A percentile compares a stretch with the other conserved stretches of the same genome.
Conservation (phyloP, 2,329 filamentous ascomycete genomes). For the Alternaria hordeiaustralica region DNA sequence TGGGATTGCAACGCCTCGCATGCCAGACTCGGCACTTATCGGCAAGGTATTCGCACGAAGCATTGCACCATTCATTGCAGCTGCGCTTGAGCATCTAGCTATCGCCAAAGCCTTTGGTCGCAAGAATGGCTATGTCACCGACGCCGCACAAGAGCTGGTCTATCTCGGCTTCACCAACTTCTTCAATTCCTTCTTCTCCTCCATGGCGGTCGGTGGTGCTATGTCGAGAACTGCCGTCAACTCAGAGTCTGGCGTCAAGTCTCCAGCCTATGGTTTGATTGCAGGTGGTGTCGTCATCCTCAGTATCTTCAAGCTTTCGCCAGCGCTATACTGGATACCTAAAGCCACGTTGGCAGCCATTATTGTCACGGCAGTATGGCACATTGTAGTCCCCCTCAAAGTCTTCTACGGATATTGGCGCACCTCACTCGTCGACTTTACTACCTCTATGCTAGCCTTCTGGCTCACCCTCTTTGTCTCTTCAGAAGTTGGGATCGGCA, state of each 20-base stretch:
- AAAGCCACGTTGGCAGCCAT: conserved; percentile 70
- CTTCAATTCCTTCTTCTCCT: conserved; percentile 69
- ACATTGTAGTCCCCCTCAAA: conserved; percentile 64
- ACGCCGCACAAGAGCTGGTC: conserved; percentile 70
- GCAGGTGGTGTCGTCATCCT: conserved; percentile 68
- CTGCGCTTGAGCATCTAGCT: conserved; percentile 68
- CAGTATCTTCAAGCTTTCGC: conserved; percentile 66
- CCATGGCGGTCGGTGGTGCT: conserved; percentile 69
- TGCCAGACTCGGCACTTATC: conserved; percentile 58
- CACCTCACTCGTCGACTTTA: conserved; percentile 69
- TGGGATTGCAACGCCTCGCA: conserved; percentile 59
- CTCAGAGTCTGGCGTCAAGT: conserved; percentile 67
- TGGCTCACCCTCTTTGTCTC: conserved; percentile 69
- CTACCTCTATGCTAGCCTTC: conserved; percentile 67
- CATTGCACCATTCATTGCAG: conserved; percentile 68
- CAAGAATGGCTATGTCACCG: conserved; percentile 67
- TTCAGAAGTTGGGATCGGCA: conserved; percentile 66
- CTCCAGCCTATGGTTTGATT: conserved; percentile 66
- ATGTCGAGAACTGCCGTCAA: conserved; percentile 74
- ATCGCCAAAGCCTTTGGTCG: conserved; percentile 69
- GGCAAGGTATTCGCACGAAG: conserved; percentile 61
- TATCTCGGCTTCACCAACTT: conserved; percentile 69
- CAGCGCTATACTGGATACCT: conserved; percentile 71
- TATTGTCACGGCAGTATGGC: conserved; percentile 70
- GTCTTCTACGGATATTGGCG: conserved; percentile 70